Base-by-base conservation (phyloP, 2,329 filamentous ascomycete genomes). In the Aspergillus sp. region DNA sequence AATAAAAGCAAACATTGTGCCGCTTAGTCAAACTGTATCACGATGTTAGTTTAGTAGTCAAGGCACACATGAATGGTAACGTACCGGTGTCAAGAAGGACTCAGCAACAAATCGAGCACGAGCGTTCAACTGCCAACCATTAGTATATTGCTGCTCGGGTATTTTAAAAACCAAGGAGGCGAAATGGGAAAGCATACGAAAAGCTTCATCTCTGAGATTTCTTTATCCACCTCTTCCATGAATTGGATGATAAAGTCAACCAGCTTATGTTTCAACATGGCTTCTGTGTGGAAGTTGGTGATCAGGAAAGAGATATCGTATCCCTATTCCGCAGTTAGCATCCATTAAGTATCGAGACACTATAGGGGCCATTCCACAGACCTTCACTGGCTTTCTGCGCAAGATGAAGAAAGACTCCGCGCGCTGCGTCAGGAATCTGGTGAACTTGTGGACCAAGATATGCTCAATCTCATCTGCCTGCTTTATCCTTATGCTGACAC, bases 131-230 rank as follows among this genome's bases (percentile, higher is more conserved):
- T 96, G 61, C 10, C 42, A 8, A 31, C 42, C 13, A 44, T 60
- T 72, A 56, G 44, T 35, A 48, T 19, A 19, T 31, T 33, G 12
- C 10, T 28, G 12, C 32, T 29, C 7, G 4, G 4, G 19, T 19
- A 19, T 19, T 19, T 19, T 19, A 4, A 19, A 19, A 19, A 19
- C 19, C 19, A 19, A 19, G 19, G 4, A 19, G 4, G 19, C 2
- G 19, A 19, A 4, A 40, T 33, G 9, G 9, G 33, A 7, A 11
- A 9, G 34, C 88, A 57, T 79, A 96, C 91, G 70, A 98, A 98
- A 60, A 98, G 85, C 79, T 98, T 98, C 93, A 98, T 97, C 73
- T 98, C 94, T 3, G 93, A 97, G 48, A 98, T 98, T 70, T 98
- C 93, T 77, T 98, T 98, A 70, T 98, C 94, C 5, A 98, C 94